Percentiles rank a stretch among this genome's conserved stretches.
Evolutionary conservation across 2,329 filamentous ascomycete genomes (phyloP).

Genomic region (Colletotrichum sp.): DNA sequence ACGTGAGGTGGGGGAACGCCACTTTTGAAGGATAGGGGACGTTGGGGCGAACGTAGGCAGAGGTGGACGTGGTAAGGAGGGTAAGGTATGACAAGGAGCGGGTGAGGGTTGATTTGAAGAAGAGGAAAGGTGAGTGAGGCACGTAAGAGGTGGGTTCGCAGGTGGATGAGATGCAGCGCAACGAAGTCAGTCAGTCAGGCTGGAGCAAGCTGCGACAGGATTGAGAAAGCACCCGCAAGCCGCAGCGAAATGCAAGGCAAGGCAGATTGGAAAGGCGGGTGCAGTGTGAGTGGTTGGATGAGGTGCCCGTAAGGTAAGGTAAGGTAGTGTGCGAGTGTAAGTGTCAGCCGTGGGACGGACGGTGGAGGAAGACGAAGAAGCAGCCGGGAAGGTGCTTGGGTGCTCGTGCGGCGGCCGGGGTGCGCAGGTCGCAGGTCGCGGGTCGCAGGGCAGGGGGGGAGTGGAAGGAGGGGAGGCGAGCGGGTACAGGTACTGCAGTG

Average conservation of each 20-base stretch:
- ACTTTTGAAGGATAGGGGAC: slow-evolving; percentile 13
- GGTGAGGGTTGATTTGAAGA: background rate
- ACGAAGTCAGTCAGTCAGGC: background rate
- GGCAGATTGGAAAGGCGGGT: background rate
- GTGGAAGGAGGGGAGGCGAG: background rate
- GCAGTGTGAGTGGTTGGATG: background rate
- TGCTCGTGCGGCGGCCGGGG: background rate
- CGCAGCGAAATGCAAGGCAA: background rate
- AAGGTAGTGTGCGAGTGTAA: background rate
- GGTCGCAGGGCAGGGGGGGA: background rate
- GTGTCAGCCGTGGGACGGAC: background rate
- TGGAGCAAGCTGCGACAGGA: background rate
- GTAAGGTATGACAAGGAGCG: background rate
- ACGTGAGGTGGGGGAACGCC: slow-evolving; percentile 17
- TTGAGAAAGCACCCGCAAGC: background rate
- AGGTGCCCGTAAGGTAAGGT: background rate
- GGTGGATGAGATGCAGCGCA: background rate
- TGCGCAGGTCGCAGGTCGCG: background rate
- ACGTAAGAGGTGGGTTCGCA: background rate
- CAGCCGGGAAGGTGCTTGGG: slow-evolving; percentile 1
- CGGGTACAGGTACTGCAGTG: background rate
- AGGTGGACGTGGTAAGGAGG: background rate
- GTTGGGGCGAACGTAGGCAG: background rate
- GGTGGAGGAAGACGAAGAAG: background rate
- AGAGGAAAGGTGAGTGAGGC: background rate